Percentiles rank a stretch among this genome's conserved stretches.
phyloP scores from a whole-genome alignment of 2,329 filamentous ascomycete species.

The Aspergillus novofumigatus region DNA sequence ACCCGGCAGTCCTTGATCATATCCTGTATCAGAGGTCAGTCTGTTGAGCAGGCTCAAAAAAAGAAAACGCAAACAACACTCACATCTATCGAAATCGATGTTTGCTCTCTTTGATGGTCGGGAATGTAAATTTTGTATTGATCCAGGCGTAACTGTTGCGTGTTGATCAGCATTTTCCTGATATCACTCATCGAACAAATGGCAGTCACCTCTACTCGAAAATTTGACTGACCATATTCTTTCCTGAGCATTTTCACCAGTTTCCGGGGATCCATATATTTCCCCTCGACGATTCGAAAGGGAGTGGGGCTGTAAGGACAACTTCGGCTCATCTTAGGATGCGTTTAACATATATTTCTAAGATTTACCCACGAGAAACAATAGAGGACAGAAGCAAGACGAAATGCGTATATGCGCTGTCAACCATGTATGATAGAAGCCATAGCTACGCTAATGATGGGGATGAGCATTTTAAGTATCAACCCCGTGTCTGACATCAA shows the following conservation, averaged over 20 bases:
- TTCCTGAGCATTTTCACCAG: slow-evolving; percentile 2
- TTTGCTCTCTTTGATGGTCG: not conserved
- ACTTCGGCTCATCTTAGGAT: not conserved
- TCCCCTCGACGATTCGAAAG: slow-evolving; percentile 6
- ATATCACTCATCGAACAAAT: too few relatives aligned
- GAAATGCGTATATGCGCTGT: too few relatives aligned
- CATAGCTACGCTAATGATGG: too few relatives aligned
- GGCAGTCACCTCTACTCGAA: slow-evolving; percentile 5
- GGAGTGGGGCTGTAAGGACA: not conserved
- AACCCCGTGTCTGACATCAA: too few relatives aligned
- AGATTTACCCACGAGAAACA: too few relatives aligned
- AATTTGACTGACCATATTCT: slow-evolving; percentile 7
- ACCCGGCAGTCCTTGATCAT: too few relatives aligned
- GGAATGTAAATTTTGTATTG: slow-evolving; percentile 8
- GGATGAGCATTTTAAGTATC: too few relatives aligned
- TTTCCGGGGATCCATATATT: slow-evolving; percentile 1
- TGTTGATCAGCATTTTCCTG: not conserved
- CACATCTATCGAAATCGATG: not conserved
- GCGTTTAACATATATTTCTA: too few relatives aligned
- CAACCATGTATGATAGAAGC: too few relatives aligned
- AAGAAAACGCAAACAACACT: not conserved
- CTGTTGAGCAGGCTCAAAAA: too few relatives aligned
- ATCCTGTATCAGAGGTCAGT: too few relatives aligned
- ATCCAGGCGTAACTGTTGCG: slow-evolving; percentile 6
- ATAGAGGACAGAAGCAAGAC: not conserved